Evolutionary conservation across 2,329 filamentous ascomycete genomes (phyloP).

Genomic region (Juglanconis oblonga): DNA sequence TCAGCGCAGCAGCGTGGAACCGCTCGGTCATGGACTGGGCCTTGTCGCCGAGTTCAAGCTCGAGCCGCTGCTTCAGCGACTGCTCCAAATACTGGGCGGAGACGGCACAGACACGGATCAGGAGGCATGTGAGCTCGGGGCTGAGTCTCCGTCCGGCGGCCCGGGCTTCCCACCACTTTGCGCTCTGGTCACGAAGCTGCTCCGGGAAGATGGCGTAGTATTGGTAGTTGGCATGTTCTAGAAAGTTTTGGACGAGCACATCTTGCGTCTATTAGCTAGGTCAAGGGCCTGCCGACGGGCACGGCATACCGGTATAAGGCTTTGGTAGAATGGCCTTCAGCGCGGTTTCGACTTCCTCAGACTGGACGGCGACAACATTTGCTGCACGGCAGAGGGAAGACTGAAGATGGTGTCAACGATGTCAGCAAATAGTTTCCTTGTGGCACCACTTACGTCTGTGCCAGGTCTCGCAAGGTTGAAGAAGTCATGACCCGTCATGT

Average conservation of each 20-base stretch:
- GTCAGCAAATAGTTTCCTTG: not conserved
- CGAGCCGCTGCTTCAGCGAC: constrained; percentile 36
- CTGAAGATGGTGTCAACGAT: constrained; percentile 8
- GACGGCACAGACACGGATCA: constrained; percentile 45
- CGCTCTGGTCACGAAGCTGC: constrained; percentile 41
- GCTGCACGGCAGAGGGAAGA: constrained; percentile 12
- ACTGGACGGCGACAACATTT: constrained; percentile 16
- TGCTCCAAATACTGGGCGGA: constrained; percentile 39
- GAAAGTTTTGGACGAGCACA: constrained; percentile 43
- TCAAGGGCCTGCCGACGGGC: not conserved
- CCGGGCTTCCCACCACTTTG: constrained; percentile 42
- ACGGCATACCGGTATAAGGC: constrained; percentile 32
- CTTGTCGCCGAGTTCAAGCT: constrained; percentile 41
- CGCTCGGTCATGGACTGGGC: constrained; percentile 36
- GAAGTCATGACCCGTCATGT: constrained; percentile 18
- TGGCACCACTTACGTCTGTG: constrained; percentile 16
- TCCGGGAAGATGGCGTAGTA: constrained; percentile 45
- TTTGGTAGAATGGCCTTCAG: constrained; percentile 33
- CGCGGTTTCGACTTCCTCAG: constrained; percentile 30
- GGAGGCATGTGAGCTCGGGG: constrained; percentile 43
- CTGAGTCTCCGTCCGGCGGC: constrained; percentile 31
- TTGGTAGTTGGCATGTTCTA: constrained; percentile 41
- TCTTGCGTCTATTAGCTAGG: constrained; percentile 28
- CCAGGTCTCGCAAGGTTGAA: constrained; percentile 2
- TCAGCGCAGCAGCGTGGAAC: constrained; percentile 39